Percentiles rank a stretch among this genome's conserved stretches.
phyloP scores from a whole-genome alignment of 495 filamentous ascomycete genomes.

The Xylaria palmicola region DNA sequence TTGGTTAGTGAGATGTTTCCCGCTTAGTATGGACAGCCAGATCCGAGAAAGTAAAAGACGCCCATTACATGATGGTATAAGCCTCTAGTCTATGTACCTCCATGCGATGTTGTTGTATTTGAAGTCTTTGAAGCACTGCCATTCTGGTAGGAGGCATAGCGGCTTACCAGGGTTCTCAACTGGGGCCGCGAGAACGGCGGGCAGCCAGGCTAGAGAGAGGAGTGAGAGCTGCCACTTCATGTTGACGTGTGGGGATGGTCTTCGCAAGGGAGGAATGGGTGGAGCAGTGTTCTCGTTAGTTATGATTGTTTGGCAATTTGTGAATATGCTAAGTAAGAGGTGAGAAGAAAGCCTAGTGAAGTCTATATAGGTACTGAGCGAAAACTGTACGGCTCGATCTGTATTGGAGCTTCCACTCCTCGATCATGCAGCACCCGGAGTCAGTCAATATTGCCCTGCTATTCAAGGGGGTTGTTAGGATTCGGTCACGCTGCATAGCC shows the following conservation, averaged over 20 bases:
- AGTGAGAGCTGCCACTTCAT: constrained; percentile 3
- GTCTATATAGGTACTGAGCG: too few relatives aligned
- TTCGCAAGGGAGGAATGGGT: too few relatives aligned
- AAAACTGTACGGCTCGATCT: too few relatives aligned
- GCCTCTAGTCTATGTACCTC: neutral
- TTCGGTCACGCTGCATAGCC: neutral
- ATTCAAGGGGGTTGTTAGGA: neutral
- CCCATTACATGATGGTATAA: neutral
- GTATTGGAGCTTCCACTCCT: too few relatives aligned
- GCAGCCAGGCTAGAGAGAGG: neutral
- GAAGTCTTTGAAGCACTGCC: neutral
- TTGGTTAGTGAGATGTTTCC: neutral
- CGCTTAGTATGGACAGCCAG: neutral
- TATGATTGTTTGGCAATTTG: too few relatives aligned
- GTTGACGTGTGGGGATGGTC: neutral
- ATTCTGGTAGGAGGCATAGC: neutral
- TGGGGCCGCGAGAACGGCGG: neutral
- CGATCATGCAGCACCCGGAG: too few relatives aligned
- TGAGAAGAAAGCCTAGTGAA: too few relatives aligned
- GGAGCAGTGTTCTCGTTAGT: too few relatives aligned
- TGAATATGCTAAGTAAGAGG: too few relatives aligned
- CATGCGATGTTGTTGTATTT: neutral
- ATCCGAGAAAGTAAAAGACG: neutral
- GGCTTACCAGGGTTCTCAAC: constrained; percentile 2
- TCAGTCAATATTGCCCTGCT: too few relatives aligned